Evolutionary conservation across 139 green algal genomes (phyloP).

Genomic region (Chlamydomonas sphaeroides): DNA sequence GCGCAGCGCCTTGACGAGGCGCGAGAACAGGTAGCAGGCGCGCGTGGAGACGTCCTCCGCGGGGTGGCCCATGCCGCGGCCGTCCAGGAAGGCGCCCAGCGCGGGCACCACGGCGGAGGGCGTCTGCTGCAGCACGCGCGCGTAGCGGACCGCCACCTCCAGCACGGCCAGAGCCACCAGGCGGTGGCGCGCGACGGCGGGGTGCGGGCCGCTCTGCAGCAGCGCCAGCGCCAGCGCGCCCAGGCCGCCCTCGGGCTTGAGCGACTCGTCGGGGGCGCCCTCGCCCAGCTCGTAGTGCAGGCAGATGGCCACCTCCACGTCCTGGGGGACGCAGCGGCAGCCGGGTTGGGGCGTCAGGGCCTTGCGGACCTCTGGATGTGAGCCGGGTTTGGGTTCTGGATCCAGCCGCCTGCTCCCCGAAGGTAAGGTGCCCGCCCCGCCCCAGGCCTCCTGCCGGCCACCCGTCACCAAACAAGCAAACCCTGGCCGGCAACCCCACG

Average conservation of each 20-base stretch:
- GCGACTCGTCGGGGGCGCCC: constrained; percentile 72
- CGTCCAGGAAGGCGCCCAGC: constrained; percentile 66
- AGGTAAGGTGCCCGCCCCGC: too few relatives aligned
- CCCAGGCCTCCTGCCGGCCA: too few relatives aligned
- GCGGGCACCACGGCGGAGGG: constrained; percentile 55
- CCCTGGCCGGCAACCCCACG: too few relatives aligned
- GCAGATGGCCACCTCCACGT: constrained; percentile 64
- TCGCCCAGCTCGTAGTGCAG: constrained; percentile 90
- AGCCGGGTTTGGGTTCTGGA: too few relatives aligned
- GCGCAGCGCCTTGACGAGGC: constrained; percentile 78
- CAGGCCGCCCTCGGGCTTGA: constrained; percentile 73
- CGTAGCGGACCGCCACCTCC: constrained; percentile 77
- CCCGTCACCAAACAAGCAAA: too few relatives aligned
- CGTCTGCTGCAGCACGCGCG: constrained; percentile 62
- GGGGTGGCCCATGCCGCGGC: constrained; percentile 69
- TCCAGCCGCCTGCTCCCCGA: too few relatives aligned
- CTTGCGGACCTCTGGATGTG: too few relatives aligned
- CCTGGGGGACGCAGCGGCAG: too few relatives aligned
- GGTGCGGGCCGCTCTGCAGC: constrained; percentile 51
- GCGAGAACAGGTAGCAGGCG: constrained; percentile 86
- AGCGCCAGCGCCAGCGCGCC: constrained; percentile 66
- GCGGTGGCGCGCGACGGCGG: constrained; percentile 66
- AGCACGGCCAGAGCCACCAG: constrained; percentile 81
- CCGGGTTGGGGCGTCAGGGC: too few relatives aligned
- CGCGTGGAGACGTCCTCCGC: constrained; percentile 67